Conservation (phyloP, 2,329 filamentous ascomycete genomes). For the Berkeleyomyces basicola region DNA sequence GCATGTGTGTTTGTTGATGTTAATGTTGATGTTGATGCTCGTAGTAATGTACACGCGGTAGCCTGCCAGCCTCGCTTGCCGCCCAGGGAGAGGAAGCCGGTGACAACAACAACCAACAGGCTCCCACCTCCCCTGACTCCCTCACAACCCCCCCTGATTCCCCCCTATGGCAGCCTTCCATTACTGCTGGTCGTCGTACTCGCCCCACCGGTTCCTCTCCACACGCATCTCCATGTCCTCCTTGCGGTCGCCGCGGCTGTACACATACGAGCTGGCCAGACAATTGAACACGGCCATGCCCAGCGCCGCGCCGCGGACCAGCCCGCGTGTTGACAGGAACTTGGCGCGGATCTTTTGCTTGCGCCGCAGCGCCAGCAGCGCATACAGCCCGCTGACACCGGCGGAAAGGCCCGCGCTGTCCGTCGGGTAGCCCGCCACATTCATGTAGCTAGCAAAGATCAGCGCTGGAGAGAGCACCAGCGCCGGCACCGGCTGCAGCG, state of each 20-base stretch:
- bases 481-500: constrained; percentile 31
- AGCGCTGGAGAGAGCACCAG: constrained; percentile 36
- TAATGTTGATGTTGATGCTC: too few species aligned
- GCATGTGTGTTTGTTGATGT: too few species aligned
- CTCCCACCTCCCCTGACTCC: too few species aligned
- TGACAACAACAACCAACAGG: too few species aligned
- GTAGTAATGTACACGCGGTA: too few species aligned
- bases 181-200: constrained; percentile 12
- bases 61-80: too few species aligned
- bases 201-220: constrained; percentile 35
- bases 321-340: constrained; percentile 29
- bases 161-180: not conserved
- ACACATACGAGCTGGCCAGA: constrained; percentile 34
- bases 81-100: too few species aligned
- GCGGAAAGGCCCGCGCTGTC: constrained; percentile 39
- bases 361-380: constrained; percentile 35
- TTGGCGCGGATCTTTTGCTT: constrained; percentile 26
- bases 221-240: constrained; percentile 31
- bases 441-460: constrained; percentile 40
- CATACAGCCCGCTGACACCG: constrained; percentile 41
- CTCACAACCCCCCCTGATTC: not conserved
- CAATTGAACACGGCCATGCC: constrained; percentile 33
- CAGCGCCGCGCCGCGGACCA: constrained; percentile 34
- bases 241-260: constrained; percentile 33
- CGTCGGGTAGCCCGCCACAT: constrained; percentile 40